phyloP scores from a whole-genome alignment of 2,329 filamentous ascomycete genomes.

The Trichoderma aggressivum region DNA sequence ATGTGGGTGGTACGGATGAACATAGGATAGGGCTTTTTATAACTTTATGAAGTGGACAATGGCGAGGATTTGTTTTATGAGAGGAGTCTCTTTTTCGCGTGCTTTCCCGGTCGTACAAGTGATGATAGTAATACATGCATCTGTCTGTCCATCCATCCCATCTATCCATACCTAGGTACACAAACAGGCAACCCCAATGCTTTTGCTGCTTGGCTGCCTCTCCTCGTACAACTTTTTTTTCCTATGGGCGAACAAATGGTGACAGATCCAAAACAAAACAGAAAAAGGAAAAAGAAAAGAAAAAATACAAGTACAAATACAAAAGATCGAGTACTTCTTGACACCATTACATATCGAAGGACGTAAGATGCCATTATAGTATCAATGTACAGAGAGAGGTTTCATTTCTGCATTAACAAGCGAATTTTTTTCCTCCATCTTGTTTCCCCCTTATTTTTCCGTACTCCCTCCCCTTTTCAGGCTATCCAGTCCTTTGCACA shows the following conservation, averaged over 20 bases:
- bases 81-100: neutral
- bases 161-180: too few species aligned
- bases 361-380: conserved; percentile 18
- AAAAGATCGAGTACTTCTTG: neutral
- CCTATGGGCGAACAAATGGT: neutral
- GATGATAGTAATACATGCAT: neutral
- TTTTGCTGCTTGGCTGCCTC: neutral
- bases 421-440: neutral
- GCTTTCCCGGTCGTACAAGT: neutral
- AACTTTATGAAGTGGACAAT: conserved; percentile 9
- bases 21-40: conserved; percentile 16
- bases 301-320: neutral
- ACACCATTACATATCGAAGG: conserved; percentile 11
- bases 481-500: neutral
- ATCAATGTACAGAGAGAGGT: conserved; percentile 17
- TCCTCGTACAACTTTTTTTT: neutral
- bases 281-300: neutral
- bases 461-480: neutral
- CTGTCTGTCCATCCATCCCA: neutral
- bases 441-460: neutral
- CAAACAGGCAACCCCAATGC: too few species aligned
- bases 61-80: neutral
- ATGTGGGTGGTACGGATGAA: conserved; percentile 11
- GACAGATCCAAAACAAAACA: neutral
- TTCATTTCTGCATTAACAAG: conserved; percentile 16